These are phyloP conservation scores for Wickerhamomyces sydowiorum DNA, from an alignment of 805 yeast genomes.

Conservation along the genomic window DNA sequence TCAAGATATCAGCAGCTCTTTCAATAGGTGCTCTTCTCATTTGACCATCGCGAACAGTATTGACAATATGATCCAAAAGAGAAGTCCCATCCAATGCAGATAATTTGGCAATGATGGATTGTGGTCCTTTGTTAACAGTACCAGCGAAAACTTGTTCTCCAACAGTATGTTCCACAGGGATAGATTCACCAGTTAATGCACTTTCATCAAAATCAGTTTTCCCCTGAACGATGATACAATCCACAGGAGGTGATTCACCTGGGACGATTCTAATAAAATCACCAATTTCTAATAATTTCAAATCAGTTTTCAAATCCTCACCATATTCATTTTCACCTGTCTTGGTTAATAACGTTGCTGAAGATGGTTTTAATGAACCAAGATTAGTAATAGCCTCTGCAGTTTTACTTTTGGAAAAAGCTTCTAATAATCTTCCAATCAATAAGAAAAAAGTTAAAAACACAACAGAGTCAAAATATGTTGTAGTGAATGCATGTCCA, in stretches of 20 bases:
- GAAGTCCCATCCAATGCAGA: conserved; percentile 59
- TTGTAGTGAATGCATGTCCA: conserved; percentile 45
- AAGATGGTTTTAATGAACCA: conserved; percentile 42
- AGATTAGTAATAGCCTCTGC: conserved; percentile 57
- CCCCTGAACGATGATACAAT: conserved; percentile 45
- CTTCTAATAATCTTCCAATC: conserved; percentile 65
- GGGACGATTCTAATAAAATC: conserved; percentile 43
- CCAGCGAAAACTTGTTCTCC: conserved; percentile 75
- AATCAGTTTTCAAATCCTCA: conserved; percentile 30
- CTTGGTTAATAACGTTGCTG: conserved; percentile 38
- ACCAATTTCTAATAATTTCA: conserved; percentile 44
- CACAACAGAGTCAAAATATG: conserved; percentile 76
- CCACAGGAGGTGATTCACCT: conserved; percentile 59
- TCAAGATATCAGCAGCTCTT: conserved; percentile 58
- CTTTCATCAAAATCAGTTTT: conserved; percentile 51
- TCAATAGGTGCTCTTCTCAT: conserved; percentile 69
- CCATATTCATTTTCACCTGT: conserved; percentile 13
- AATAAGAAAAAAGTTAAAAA: conserved; percentile 67
- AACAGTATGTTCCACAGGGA: conserved; percentile 46
- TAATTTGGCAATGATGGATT: conserved; percentile 47
- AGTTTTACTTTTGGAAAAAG: conserved; percentile 60
- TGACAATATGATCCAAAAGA: conserved; percentile 62
- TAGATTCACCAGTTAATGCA: conserved; percentile 57
- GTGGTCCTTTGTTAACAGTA: conserved; percentile 58
- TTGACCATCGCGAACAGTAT: conserved; percentile 69